Conservation (phyloP, 164 flowering plant species). For the Amborella trichopoda region DNA sequence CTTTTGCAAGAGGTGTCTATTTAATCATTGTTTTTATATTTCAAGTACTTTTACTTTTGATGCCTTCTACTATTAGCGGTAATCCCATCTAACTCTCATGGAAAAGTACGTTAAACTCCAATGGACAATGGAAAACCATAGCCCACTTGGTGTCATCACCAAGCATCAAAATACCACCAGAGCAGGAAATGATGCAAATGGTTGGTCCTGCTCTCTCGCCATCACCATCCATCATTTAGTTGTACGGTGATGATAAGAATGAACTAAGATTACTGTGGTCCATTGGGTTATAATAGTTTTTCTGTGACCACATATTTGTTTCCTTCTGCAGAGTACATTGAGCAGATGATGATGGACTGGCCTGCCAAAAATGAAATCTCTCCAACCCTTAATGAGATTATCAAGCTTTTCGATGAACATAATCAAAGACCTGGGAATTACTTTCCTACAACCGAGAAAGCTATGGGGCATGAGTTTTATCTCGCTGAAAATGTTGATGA, state of each 20-base stretch:
- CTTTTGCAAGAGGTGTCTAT: constrained; percentile 61
- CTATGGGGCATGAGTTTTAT: constrained; percentile 13
- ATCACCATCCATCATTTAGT: too few relatives aligned
- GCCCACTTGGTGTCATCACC: too few relatives aligned
- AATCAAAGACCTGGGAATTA: constrained; percentile 40
- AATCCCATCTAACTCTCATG: too few relatives aligned
- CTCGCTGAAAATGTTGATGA: constrained; percentile 7
- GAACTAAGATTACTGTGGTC: too few relatives aligned
- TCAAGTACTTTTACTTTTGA: background rate
- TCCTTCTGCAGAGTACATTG: constrained; percentile 42
- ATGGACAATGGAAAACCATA: too few relatives aligned
- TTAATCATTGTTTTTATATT: background rate
- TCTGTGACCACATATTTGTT: constrained; percentile 6
- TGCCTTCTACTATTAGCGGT: too few relatives aligned
- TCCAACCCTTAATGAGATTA: constrained; percentile 57
- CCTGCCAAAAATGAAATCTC: constrained; percentile 49
- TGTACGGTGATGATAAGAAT: too few relatives aligned
- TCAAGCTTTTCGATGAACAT: constrained; percentile 56
- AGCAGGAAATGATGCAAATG: too few relatives aligned
- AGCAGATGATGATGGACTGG: constrained; percentile 55
- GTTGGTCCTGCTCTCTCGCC: too few relatives aligned
- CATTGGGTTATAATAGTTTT: too few relatives aligned
- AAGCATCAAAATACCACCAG: too few relatives aligned
- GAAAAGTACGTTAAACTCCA: background rate
- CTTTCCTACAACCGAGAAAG: constrained; percentile 15